Percentiles rank a stretch among this genome's conserved stretches.
Conservation (phyloP, 495 filamentous ascomycete species). For the Neurospora terricola region DNA sequence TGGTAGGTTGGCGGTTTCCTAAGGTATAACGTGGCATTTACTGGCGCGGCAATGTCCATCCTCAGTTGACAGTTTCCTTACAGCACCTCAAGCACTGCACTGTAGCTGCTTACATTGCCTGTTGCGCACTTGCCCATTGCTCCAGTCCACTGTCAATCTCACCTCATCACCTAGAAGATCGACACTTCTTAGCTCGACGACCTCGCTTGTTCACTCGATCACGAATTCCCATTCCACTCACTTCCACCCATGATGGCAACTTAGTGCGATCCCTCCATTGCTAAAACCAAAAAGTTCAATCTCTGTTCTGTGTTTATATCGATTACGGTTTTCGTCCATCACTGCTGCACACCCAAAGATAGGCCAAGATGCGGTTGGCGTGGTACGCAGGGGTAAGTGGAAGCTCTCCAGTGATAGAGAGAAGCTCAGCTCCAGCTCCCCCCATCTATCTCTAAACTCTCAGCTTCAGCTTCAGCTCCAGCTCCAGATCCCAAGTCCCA, state of each 20-base stretch:
- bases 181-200: neutral
- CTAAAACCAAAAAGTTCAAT: neutral
- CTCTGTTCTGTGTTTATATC: neutral
- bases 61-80: neutral
- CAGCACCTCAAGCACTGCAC: neutral
- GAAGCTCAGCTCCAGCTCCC: neutral
- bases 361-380: slow-evolving; percentile 39
- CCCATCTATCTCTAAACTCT: neutral
- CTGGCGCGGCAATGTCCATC: neutral
- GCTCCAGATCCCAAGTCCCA: neutral
- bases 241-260: neutral
- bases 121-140: neutral
- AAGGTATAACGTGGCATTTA: slow-evolving; percentile 1
- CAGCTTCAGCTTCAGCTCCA: neutral
- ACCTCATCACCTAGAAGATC: neutral
- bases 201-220: neutral
- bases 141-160: neutral
- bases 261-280: neutral
- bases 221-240: neutral
- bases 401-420: neutral
- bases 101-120: neutral
- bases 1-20: neutral
- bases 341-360: neutral
- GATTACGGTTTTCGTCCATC: neutral
- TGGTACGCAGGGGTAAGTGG: slow-evolving; percentile 48